Evolutionary conservation across 2,329 filamentous ascomycete species (phyloP).

Genomic region (Ophiostoma himal-ulmi): DNA sequence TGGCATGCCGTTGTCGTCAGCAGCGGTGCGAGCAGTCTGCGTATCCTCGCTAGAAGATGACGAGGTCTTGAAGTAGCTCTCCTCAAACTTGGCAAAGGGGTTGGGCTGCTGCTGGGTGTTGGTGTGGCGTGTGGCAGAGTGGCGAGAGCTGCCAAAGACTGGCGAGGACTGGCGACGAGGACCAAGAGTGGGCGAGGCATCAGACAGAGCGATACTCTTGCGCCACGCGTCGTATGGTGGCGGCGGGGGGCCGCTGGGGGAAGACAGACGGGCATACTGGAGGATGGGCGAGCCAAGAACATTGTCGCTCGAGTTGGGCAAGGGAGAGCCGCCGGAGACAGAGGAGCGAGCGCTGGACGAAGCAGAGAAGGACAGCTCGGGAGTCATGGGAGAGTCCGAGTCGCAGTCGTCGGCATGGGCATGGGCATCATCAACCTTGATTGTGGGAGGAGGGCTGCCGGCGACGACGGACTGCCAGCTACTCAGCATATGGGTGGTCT

Average conservation of each 20-base stretch:
- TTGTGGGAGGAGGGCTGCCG: conserved; percentile 4
- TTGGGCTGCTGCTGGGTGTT: conserved; percentile 11
- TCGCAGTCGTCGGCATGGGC: neutral
- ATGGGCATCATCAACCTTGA: neutral
- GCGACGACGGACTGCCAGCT: conserved; percentile 21
- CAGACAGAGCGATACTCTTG: conserved; percentile 16
- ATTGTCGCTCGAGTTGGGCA: neutral
- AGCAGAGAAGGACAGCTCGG: conserved; percentile 17
- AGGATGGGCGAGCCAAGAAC: neutral
- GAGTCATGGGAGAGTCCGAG: conserved; percentile 14
- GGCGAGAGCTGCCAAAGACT: neutral
- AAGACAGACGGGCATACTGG: conserved; percentile 14
- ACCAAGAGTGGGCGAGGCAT: neutral
- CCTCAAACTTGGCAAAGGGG: conserved; percentile 19
- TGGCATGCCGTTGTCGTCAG: conserved; percentile 21
- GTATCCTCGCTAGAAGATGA: neutral
- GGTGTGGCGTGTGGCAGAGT: conserved; percentile 5
- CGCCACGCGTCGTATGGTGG: conserved; percentile 23
- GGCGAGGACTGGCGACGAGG: conserved; percentile 1
- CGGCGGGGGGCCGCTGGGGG: conserved; percentile 18
- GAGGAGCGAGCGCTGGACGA: conserved; percentile 21
- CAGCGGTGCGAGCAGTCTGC: neutral
- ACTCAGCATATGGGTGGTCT: conserved; percentile 24
- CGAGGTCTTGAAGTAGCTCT: conserved; percentile 23
- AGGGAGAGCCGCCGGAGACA: conserved; percentile 18